Evolutionary conservation across 345 rosid species (phyloP).

Genomic region (Luvunga scandens): DNA sequence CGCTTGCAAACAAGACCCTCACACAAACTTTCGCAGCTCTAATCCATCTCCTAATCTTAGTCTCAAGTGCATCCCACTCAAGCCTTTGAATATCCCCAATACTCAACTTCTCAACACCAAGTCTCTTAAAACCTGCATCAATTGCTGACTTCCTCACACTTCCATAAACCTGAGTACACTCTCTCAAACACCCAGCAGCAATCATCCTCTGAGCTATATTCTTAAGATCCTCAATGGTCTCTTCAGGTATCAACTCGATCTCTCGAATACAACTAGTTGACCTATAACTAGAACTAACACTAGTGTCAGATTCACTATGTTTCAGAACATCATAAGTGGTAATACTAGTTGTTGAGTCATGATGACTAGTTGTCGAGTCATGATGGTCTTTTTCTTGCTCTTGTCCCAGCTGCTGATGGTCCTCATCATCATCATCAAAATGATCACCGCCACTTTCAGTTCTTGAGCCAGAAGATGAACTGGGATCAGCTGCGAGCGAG

Average conservation of each 20-base stretch:
- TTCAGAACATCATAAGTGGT: background rate
- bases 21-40: slow-evolving; percentile 79
- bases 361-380: no score
- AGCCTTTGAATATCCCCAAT: slow-evolving; percentile 92
- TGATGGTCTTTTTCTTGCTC: background rate
- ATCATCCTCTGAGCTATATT: slow-evolving; percentile 77
- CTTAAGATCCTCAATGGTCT: slow-evolving; percentile 65
- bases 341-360: background rate
- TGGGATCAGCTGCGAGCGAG: slow-evolving; percentile 35
- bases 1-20: slow-evolving; percentile 78
- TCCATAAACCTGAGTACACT: slow-evolving; percentile 90
- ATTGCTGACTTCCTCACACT: slow-evolving; percentile 85
- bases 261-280: slow-evolving; percentile 85
- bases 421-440: background rate
- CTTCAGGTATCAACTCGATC: slow-evolving; percentile 74
- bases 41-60: slow-evolving; percentile 86
- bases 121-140: slow-evolving; percentile 59
- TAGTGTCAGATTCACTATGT: background rate
- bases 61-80: slow-evolving; percentile 80
- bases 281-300: slow-evolving; percentile 41
- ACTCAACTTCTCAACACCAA: slow-evolving; percentile 86
- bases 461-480: slow-evolving; percentile 30
- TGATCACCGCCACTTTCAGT: background rate
- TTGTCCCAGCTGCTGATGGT: background rate
- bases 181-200: slow-evolving; percentile 72